Conservation (phyloP, 2,329 filamentous ascomycete genomes). For the Nothopassalora personata region DNA sequence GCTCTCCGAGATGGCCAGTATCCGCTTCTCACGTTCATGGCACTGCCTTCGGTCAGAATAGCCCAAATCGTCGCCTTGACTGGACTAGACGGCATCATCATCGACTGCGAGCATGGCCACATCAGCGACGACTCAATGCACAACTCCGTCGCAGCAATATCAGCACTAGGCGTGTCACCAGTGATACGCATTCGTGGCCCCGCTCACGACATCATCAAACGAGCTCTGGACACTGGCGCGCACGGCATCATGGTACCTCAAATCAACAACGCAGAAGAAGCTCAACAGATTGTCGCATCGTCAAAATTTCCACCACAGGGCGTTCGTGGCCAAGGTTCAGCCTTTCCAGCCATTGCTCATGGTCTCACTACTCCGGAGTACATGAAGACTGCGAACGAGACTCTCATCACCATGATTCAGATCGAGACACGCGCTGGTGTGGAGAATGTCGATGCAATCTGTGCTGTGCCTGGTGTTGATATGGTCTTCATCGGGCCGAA, state of each 20-base stretch:
- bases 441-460: slow-evolving; percentile 43
- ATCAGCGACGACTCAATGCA: slow-evolving; percentile 52
- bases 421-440: slow-evolving; percentile 41
- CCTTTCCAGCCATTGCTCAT: slow-evolving; percentile 54
- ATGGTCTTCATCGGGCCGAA: not conserved
- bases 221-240: slow-evolving; percentile 4
- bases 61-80: slow-evolving; percentile 3
- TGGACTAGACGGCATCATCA: slow-evolving; percentile 48
- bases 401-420: slow-evolving; percentile 46
- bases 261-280: slow-evolving; percentile 49
- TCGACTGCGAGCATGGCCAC: slow-evolving; percentile 52
- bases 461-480: slow-evolving; percentile 23
- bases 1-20: not conserved
- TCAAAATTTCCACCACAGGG: slow-evolving; percentile 54
- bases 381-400: slow-evolving; percentile 48
- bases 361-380: slow-evolving; percentile 44
- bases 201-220: slow-evolving; percentile 49
- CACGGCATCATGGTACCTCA: slow-evolving; percentile 46
- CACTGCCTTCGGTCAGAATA: not conserved
- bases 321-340: slow-evolving; percentile 49
- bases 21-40: slow-evolving; percentile 1
- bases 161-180: slow-evolving; percentile 37
- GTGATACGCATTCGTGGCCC: slow-evolving; percentile 48
- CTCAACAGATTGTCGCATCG: slow-evolving; percentile 43
- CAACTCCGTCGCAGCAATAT: slow-evolving; percentile 46